Evolutionary conservation across 306 rosid genomes (phyloP).

Genomic region (Quillaja saponaria): DNA sequence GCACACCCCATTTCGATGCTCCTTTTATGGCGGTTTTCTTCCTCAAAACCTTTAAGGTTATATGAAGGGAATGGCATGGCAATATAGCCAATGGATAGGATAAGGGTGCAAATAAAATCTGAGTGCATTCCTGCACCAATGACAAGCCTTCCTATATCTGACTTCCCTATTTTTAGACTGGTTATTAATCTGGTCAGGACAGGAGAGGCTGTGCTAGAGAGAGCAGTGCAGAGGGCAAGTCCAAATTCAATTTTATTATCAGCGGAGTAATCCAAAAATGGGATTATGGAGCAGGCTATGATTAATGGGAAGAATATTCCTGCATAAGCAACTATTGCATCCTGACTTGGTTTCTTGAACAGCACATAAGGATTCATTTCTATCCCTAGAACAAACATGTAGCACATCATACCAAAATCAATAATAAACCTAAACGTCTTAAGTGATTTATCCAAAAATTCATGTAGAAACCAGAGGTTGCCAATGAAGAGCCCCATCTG

Average conservation of each 20-base stretch:
- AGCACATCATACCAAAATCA: conserved; percentile 83
- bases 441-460: conserved; percentile 29
- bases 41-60: background rate
- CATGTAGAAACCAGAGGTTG: conserved; percentile 55
- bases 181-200: conserved; percentile 79
- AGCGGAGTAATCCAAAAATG: conserved; percentile 39
- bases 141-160: conserved; percentile 87
- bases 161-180: conserved; percentile 70
- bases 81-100: conserved; percentile 63
- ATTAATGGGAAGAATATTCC: conserved; percentile 64
- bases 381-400: conserved; percentile 89
- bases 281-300: conserved; percentile 41
- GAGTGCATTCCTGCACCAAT: conserved; percentile 85
- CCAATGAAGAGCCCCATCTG: conserved; percentile 81
- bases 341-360: conserved; percentile 54
- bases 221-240: conserved; percentile 53
- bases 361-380: conserved; percentile 83
- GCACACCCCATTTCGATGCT: conserved; percentile 35
- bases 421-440: conserved; percentile 56
- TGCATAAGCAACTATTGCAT: conserved; percentile 70
- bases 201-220: conserved; percentile 81
- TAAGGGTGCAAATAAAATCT: conserved; percentile 63
- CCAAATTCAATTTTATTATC: conserved; percentile 38
- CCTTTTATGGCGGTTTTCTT: background rate
- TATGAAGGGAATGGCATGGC: conserved; percentile 38